Evolutionary conservation across 148 eudicot species (phyloP).

Genomic region (Nepenthes mirabilis): DNA sequence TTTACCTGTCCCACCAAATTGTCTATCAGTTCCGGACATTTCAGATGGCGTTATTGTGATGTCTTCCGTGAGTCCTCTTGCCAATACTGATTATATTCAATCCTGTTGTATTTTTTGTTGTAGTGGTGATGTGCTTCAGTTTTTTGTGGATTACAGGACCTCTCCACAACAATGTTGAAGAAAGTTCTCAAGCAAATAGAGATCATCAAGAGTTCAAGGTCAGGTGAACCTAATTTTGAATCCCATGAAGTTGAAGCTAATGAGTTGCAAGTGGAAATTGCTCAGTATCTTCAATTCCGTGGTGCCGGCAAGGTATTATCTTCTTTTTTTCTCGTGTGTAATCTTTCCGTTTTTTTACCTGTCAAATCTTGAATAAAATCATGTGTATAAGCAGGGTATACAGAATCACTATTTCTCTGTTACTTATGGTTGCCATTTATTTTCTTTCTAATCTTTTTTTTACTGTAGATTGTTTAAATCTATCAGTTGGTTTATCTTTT

Average conservation of each 20-base stretch:
- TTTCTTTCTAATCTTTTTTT: too few species aligned
- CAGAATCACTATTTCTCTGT: too few species aligned
- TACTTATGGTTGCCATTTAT: too few species aligned
- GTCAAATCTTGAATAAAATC: background rate
- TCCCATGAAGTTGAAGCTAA: constrained; percentile 82
- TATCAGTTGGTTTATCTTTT: too few species aligned
- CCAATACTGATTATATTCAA: background rate
- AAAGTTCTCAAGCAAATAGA: constrained; percentile 78
- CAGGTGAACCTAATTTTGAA: constrained; percentile 84
- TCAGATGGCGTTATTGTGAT: constrained; percentile 84
- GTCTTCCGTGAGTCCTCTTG: constrained; percentile 59
- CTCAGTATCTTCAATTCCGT: constrained; percentile 67
- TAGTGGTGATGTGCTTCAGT: constrained; percentile 3
- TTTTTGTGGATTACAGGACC: constrained; percentile 41
- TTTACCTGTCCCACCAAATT: constrained; percentile 92
- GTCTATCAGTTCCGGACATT: constrained; percentile 83
- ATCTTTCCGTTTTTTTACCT: background rate
- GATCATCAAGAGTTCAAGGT: constrained; percentile 66
- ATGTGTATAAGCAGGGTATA: too few species aligned
- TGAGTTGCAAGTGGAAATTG: constrained; percentile 70
- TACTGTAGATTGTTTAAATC: too few species aligned
- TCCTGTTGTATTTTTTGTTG: background rate
- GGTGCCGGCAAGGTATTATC: constrained; percentile 79
- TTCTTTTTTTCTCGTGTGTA: background rate
- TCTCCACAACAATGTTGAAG: constrained; percentile 52